These are phyloP conservation scores for Auricularia cornea DNA, from an alignment of 768 basidiomycete species.

Conservation along the genomic window DNA sequence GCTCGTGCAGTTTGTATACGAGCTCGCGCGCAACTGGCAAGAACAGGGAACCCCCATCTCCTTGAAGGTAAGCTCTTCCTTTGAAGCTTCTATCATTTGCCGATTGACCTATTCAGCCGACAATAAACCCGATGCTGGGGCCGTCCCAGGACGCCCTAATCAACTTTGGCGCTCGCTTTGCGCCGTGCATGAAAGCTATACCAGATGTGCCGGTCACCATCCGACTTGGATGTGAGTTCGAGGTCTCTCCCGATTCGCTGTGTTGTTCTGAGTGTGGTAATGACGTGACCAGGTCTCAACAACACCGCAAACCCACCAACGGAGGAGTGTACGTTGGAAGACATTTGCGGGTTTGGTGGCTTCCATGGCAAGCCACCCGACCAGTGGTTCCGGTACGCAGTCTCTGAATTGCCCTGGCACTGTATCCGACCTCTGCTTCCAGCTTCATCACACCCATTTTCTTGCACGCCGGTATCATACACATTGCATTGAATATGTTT, in stretches of 20 bases:
- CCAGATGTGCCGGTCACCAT: constrained; percentile 44
- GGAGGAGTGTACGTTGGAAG: constrained; percentile 62
- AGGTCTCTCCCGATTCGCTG: constrained; percentile 9
- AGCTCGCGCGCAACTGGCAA: constrained; percentile 65
- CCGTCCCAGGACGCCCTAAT: constrained; percentile 80
- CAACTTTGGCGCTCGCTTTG: constrained; percentile 80
- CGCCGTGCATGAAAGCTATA: constrained; percentile 83
- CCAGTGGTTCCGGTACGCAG: constrained; percentile 48
- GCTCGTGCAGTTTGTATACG: constrained; percentile 75
- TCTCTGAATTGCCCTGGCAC: background rate
- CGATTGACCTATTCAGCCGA: constrained; percentile 40
- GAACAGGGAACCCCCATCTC: constrained; percentile 80
- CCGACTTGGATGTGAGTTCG: constrained; percentile 46
- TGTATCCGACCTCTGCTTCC: constrained; percentile 8
- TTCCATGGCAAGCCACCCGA: constrained; percentile 38
- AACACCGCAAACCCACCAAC: constrained; percentile 75
- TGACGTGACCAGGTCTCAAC: constrained; percentile 50
- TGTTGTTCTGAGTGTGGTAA: constrained; percentile 10
- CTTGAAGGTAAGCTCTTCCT: constrained; percentile 49
- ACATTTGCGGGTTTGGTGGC: constrained; percentile 86
- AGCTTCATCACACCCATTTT: constrained; percentile 88
- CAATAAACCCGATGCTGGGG: constrained; percentile 85
- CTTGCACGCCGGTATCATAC: constrained; percentile 93
- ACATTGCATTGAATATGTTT: constrained; percentile 82
- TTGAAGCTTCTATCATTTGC: background rate